A percentile compares a stretch with the other conserved stretches of the same genome.
Conservation (phyloP, 257 asterid species). For the Thymus mandschuricus region DNA sequence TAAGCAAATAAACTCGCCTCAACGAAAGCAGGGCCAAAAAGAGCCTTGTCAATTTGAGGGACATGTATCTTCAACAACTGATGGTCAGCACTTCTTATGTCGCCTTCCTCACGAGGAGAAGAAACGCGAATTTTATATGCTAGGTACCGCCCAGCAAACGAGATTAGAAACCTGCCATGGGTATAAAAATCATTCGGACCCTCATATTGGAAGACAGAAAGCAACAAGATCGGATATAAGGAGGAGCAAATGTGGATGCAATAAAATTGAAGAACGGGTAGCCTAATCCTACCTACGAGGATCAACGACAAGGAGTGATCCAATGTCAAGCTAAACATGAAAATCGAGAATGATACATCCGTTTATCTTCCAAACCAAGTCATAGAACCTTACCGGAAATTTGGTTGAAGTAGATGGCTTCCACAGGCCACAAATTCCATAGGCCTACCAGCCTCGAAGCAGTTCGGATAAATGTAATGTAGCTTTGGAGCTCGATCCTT, state of each 20-base stretch:
- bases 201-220: not conserved
- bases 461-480: constrained; percentile 70
- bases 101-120: constrained; percentile 46
- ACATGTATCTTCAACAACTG: constrained; percentile 68
- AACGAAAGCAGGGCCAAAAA: constrained; percentile 83
- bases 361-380: not conserved
- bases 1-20: constrained; percentile 60
- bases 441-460: constrained; percentile 93
- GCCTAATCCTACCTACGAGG: not conserved
- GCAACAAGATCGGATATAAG: not conserved
- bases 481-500: constrained; percentile 76
- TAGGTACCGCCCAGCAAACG: constrained; percentile 80
- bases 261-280: not conserved
- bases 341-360: not conserved
- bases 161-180: constrained; percentile 72
- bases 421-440: constrained; percentile 90
- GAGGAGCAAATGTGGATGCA: constrained; percentile 8
- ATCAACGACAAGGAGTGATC: not conserved
- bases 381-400: constrained; percentile 60
- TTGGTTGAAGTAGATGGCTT: constrained; percentile 77
- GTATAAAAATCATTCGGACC: constrained; percentile 23
- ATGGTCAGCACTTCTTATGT: constrained; percentile 48
- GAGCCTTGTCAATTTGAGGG: constrained; percentile 56
- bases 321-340: not conserved
- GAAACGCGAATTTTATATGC: constrained; percentile 53